Percentiles rank a stretch among this genome's conserved stretches.
phyloP scores from a whole-genome alignment of 176 grass and related monocot species.

The Poa pratensis region DNA sequence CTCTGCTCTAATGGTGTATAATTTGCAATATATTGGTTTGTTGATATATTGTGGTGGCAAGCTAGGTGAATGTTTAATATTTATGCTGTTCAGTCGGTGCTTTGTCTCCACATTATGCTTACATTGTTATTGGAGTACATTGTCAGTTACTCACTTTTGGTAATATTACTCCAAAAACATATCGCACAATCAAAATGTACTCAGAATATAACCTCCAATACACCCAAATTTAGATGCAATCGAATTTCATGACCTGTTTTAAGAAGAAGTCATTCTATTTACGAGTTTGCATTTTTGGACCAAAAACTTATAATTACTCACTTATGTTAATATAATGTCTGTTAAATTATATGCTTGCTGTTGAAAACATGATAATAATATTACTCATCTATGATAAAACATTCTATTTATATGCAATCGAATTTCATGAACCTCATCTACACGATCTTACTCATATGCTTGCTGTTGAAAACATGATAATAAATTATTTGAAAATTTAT shows the following conservation, averaged over 20 bases:
- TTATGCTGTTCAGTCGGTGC: constrained; percentile 15
- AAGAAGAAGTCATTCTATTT: neutral
- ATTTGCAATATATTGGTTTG: constrained; percentile 1
- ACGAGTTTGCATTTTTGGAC: neutral
- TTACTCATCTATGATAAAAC: neutral
- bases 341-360: neutral
- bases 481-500: neutral
- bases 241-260: neutral
- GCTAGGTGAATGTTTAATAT: constrained; percentile 16
- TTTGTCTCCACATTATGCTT: constrained; percentile 1
- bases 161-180: neutral
- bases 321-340: constrained; percentile 7
- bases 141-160: neutral
- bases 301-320: constrained; percentile 6
- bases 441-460: neutral
- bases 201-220: constrained; percentile 21
- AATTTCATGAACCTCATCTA: neutral
- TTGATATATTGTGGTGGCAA: neutral
- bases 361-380: no score
- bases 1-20: constrained; percentile 5
- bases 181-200: neutral
- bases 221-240: neutral
- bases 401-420: neutral
- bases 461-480: constrained; percentile 6
- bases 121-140: neutral